A percentile compares a stretch with the other conserved stretches of the same genome.
Evolutionary conservation across 306 rosid genomes (phyloP).

Genomic region (Quercus parvula): DNA sequence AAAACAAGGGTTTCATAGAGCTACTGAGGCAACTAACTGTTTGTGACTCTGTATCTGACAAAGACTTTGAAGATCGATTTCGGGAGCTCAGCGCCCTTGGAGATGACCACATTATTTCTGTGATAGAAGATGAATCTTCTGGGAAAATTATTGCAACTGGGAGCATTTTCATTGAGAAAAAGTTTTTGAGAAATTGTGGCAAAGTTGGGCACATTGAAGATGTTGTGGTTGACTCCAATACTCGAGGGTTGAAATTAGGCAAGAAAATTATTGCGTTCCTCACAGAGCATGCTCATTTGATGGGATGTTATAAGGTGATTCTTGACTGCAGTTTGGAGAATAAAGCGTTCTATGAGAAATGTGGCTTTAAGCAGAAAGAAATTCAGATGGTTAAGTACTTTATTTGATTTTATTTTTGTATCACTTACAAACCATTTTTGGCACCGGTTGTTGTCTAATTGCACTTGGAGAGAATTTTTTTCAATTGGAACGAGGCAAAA

Average conservation of each 20-base stretch:
- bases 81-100: constrained; percentile 49
- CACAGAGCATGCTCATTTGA: constrained; percentile 50
- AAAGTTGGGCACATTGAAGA: constrained; percentile 79
- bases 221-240: constrained; percentile 66
- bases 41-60: constrained; percentile 65
- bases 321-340: constrained; percentile 71
- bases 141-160: constrained; percentile 72
- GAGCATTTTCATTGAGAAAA: constrained; percentile 53
- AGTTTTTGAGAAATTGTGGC: constrained; percentile 73
- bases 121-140: constrained; percentile 48
- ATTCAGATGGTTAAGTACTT: constrained; percentile 79
- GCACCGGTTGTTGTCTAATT: not conserved
- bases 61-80: constrained; percentile 65
- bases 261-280: constrained; percentile 57
- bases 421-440: not conserved
- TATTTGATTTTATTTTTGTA: constrained; percentile 25
- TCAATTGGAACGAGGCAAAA: not conserved
- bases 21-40: constrained; percentile 64
- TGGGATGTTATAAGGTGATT: constrained; percentile 82
- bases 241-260: constrained; percentile 55
- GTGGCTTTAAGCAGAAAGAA: constrained; percentile 58
- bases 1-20: constrained; percentile 68
- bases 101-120: constrained; percentile 62
- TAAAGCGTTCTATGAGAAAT: constrained; percentile 61
- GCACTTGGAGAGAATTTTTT: not conserved